Evolutionary conservation across 805 yeast genomes (phyloP).

Genomic region (Barnettozyma sp.): DNA sequence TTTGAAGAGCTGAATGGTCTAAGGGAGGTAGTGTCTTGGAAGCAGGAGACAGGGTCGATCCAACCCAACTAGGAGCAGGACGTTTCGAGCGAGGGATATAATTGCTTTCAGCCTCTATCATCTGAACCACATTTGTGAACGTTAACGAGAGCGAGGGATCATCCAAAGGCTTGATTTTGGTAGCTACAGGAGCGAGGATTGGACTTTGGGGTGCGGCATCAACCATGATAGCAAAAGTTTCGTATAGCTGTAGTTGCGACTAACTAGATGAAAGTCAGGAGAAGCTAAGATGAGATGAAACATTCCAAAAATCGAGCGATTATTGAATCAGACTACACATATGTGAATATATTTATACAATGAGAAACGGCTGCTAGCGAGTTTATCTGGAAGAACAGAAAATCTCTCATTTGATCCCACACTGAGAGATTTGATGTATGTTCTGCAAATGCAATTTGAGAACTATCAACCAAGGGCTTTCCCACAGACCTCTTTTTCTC

Average conservation of each 20-base stretch:
- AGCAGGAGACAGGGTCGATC: neutral
- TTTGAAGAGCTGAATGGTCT: neutral
- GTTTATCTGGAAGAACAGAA: too few relatives aligned
- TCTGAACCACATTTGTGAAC: neutral
- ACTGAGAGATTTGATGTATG: too few relatives aligned
- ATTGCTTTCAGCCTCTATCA: neutral
- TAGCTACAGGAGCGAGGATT: neutral
- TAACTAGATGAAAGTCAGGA: too few relatives aligned
- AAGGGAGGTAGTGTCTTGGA: neutral
- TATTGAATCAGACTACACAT: too few relatives aligned
- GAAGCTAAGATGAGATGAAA: too few relatives aligned
- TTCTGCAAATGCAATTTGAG: too few relatives aligned
- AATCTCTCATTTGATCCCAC: neutral
- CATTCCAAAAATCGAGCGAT: neutral
- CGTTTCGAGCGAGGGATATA: conserved; percentile 1
- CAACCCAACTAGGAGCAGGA: neutral
- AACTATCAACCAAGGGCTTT: too few relatives aligned
- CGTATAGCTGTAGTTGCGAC: too few relatives aligned
- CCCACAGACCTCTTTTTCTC: too few relatives aligned
- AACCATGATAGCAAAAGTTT: neutral
- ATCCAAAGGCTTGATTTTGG: neutral
- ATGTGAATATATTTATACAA: too few relatives aligned
- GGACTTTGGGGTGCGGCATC: neutral
- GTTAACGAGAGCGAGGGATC: neutral
- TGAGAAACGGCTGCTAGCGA: too few relatives aligned